phyloP scores from a whole-genome alignment of 2,329 filamentous ascomycete species.

The Epichloe coenophiala region DNA sequence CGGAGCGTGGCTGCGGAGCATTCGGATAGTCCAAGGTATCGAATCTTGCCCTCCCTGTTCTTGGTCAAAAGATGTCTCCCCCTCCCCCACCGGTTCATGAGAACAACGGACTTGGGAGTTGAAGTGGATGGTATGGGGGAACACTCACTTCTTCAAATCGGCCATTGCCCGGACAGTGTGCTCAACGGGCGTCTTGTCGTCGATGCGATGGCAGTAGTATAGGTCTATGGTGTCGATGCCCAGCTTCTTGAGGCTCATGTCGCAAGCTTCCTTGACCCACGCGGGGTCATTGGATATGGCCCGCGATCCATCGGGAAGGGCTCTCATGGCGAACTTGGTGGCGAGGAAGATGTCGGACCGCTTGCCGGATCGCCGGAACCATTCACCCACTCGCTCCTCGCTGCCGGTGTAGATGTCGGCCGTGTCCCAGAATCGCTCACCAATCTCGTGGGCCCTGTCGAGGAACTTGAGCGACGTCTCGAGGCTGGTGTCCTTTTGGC shows the following conservation, averaged over 20 bases:
- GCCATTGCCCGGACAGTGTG: conserved; percentile 37
- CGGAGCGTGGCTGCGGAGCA: conserved; percentile 34
- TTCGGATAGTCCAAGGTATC: conserved; percentile 42
- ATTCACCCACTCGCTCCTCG: conserved; percentile 36
- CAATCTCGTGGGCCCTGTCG: conserved; percentile 34
- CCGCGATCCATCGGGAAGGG: not conserved
- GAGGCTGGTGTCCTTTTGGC: conserved; percentile 27
- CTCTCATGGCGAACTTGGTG: conserved; percentile 21
- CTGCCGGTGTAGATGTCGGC: conserved; percentile 31
- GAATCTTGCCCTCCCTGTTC: conserved; percentile 38
- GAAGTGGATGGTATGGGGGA: not conserved
- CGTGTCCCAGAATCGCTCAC: conserved; percentile 39
- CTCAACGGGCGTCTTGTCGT: conserved; percentile 31
- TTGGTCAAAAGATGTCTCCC: not conserved
- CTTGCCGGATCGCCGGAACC: conserved; percentile 35
- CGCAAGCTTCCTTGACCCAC: conserved; percentile 10
- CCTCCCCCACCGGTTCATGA: too few species aligned
- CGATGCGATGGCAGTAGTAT: conserved; percentile 38
- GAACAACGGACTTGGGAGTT: too few species aligned
- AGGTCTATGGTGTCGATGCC: conserved; percentile 41
- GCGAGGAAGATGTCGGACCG: conserved; percentile 36
- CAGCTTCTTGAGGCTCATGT: conserved; percentile 29
- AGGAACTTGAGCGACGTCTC: conserved; percentile 35
- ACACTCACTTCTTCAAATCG: conserved; percentile 25
- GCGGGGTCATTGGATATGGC: conserved; percentile 4